Base-by-base conservation (phyloP, 352 stramenopile species). In the Phytophthora tubulina region DNA sequence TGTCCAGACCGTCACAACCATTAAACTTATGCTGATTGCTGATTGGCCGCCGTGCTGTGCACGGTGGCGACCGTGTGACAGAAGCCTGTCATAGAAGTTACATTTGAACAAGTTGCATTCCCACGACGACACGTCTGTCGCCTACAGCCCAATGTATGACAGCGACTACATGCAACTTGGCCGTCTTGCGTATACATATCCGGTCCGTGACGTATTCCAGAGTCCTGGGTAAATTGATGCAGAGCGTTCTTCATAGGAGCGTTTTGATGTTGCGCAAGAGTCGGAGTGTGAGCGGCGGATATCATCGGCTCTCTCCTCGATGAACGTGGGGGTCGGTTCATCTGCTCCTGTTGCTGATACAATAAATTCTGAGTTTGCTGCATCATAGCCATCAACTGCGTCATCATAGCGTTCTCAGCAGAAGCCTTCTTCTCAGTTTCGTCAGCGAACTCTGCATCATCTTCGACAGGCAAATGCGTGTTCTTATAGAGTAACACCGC, bases 301-400 rank as follows among this genome's bases (percentile, higher is more conserved):
- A 15, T 10, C 38, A 44, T 10, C 38, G 6, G 38, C 21, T 21
- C 21, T 21, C 21, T 21, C 21, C 21, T 21, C 21, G 21, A 21
- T 21, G 21, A 21, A 21, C 21, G 21, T 21, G 21, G 21, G 17
- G 21, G 21, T 21, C 21, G 8, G 11, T 10, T 15, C 4, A 10
- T 3, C 21, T 21, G 9, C 17, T 10, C n/a, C 2, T 49, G 52
- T 48, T 59, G 36, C 6, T 49, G 36, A 6, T 27, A 5, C 1
- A 60, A n/a, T 13, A 60, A 14, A 27, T 36, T 49, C 9, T 49
- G 52, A 27, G 38, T 48, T 13, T 60, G 36, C 38, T 60, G 35
- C 9, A 49, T 42, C 8, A 49, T 10, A 0, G 14, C 3, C 52
- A 38, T 45, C 53, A 31, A 49, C 13, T 49, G 53, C 53, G 27